phyloP scores from a whole-genome alignment of 208 protist genomes.

The Naegleria fowleri region DNA sequence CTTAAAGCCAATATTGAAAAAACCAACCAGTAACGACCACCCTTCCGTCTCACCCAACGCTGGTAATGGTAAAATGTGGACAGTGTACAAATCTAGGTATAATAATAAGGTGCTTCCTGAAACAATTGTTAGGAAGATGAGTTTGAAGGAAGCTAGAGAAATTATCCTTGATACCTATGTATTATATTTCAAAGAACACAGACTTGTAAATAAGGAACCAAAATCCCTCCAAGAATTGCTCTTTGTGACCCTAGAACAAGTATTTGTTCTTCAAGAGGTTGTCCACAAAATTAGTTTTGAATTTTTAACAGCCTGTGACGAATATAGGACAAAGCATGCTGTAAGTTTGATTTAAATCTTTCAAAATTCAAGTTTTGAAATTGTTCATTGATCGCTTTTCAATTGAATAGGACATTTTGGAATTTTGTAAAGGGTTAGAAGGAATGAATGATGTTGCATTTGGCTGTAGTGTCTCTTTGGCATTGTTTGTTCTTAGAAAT shows the following conservation, averaged over 20 bases:
- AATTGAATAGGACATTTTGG: constrained; percentile 5
- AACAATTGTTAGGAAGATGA: neutral
- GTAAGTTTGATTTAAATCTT: neutral
- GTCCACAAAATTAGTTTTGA: neutral
- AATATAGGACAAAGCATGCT: neutral
- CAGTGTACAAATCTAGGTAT: neutral
- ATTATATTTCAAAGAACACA: neutral
- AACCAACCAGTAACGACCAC: neutral
- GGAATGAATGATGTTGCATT: neutral
- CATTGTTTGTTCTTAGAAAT: neutral
- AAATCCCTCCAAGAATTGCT: neutral
- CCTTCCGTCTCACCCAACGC: neutral
- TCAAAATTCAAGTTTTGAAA: no score
- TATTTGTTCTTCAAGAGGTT: neutral
- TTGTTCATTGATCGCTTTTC: no score
- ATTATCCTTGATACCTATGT: neutral
- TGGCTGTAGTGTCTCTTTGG: neutral
- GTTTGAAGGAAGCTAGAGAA: neutral
- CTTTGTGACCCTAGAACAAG: neutral
- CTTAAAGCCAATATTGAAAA: neutral
- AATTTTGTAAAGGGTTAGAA: neutral
- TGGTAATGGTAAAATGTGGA: neutral
- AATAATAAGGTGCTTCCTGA: neutral
- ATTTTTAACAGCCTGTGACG: neutral
- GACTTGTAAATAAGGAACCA: neutral